Base-by-base conservation (phyloP, 495 filamentous ascomycete genomes). In the Margaritispora aquatica region DNA sequence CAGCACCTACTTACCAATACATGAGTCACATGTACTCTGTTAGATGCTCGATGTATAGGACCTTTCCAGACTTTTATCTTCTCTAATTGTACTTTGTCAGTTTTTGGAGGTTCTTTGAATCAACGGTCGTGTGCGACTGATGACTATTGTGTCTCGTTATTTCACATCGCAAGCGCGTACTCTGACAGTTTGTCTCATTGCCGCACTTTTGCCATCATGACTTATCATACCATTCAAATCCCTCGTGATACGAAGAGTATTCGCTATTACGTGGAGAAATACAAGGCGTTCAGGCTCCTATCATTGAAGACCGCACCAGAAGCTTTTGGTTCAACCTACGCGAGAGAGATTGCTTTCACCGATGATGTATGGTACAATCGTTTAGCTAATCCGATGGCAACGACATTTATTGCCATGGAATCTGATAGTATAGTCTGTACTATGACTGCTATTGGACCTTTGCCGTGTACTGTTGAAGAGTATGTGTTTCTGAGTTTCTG, bases 271-370 rank as follows among this genome's bases (percentile, higher is more conserved):
- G 41, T 69, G 26, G 63, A 68, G 41, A 58, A 55, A 26, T 68
- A 69, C 56, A 71, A 70, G 54, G 66, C 67, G 2, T 72, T 74
- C 41, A 67, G 71, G 56, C 64, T 74, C 44, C 65, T 61, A 15
- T 57, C 71, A 8, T 62, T 74, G 51, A 59, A 69, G 59, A 68
- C 59, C 7, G 63, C 66, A 22, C 69, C 72, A 13, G 63, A 68
- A 65, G 70, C 74, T n/a, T 84, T 81, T 62, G 72, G 73, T 17
- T 77, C 79, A 7, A 78, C 70, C 0, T 79, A 77, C 57, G 74
- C 71, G 24, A 63, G 68, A 24, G 78, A 82, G 61, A 64, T 65
- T 57, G 69, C 68, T 20, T 76, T 77, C 61, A 60, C 63, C 11
- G 64, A 75, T 15, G 70, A 74, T 17, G 63, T 64, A 53, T 81